These are phyloP conservation scores for Aureobasidium pullulans DNA, from an alignment of 2,329 filamentous ascomycete genomes.

Conservation along the genomic window DNA sequence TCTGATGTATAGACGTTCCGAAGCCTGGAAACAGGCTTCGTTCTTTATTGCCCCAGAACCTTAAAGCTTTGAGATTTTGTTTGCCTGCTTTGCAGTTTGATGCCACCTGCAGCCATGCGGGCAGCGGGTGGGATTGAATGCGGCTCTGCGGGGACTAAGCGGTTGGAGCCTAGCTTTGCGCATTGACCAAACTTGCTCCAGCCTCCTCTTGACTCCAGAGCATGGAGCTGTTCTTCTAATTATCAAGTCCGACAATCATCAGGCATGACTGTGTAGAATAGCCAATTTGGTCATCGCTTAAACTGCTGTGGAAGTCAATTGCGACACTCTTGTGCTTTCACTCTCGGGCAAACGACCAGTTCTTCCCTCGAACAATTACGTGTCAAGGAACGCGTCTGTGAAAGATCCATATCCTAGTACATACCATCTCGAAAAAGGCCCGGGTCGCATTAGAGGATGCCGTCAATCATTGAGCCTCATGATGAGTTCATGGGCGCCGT, in stretches of 20 bases:
- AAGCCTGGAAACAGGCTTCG: background rate
- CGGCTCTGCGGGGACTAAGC: conserved; percentile 3
- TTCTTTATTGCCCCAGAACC: background rate
- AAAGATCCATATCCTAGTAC: background rate
- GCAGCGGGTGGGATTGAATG: background rate
- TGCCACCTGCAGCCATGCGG: background rate
- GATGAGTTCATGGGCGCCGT: conserved; percentile 43
- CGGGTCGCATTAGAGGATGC: conserved; percentile 22
- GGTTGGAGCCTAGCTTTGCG: background rate
- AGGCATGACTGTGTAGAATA: background rate
- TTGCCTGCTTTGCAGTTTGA: conserved; percentile 1
- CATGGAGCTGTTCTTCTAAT: background rate
- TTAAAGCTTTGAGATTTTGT: background rate
- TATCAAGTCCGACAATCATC: background rate
- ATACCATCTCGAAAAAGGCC: background rate
- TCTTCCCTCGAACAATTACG: background rate
- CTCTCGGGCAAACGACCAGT: background rate
- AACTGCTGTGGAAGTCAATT: background rate
- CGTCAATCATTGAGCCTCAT: conserved; percentile 35
- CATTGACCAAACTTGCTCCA: background rate
- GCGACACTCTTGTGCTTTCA: background rate
- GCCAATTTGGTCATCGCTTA: background rate
- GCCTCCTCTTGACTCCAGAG: background rate
- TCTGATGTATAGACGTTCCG: background rate
- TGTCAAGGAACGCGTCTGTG: background rate